Base-by-base conservation (phyloP, 345 rosid species). In the Brassica rapa region DNA sequence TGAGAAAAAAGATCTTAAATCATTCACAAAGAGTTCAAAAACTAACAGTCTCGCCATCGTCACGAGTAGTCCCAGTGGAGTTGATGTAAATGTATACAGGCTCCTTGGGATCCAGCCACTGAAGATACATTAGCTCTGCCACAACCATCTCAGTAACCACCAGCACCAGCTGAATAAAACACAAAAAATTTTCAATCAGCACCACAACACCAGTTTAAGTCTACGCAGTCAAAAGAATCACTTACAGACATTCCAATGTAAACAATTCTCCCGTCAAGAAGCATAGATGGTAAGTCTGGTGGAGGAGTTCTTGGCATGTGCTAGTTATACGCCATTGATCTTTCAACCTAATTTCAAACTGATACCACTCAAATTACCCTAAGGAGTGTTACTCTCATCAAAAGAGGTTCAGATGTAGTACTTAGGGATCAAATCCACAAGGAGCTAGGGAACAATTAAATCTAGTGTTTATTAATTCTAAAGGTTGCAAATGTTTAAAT, bases 161-260 rank as follows among this genome's bases (percentile, higher is more conserved):
- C 46, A 95, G 90, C 55, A 94, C 97, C 83, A 94, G 82, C 98
- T 94, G 87, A 72, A 62, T 60, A 71, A 59, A 19, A 19, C 21
- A 19, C 21, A 81, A 59, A 82, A 78, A 63, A 71, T 12, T 0
- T 19, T 19, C 39, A 66, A 19, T 30, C 62, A 84, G 59, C 24
- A 27, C 30, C 30, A 12, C 6, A 75, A 59, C 66, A 66, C 25
- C 1, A 74, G 21, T 53, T 21, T 30, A 15, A 60, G 1, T 24
- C 64, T 24, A 66, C 3, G 2, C 30, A 63, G 6, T 11, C 51
- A 1, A 4, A 66, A 57, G 46, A n/a, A n/a, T 12, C 10, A 60
- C 91, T 83, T 77, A 94, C 98, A 41, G 97, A 97, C 95, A 92
- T 89, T 71, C 97, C 95, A 77, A 94, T 89, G 83, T 88, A 92